Evolutionary conservation across 352 stramenopile genomes (phyloP), one percentile per base, ranked within the genome.

Genomic region (Globisporangium ultimum): DNA sequence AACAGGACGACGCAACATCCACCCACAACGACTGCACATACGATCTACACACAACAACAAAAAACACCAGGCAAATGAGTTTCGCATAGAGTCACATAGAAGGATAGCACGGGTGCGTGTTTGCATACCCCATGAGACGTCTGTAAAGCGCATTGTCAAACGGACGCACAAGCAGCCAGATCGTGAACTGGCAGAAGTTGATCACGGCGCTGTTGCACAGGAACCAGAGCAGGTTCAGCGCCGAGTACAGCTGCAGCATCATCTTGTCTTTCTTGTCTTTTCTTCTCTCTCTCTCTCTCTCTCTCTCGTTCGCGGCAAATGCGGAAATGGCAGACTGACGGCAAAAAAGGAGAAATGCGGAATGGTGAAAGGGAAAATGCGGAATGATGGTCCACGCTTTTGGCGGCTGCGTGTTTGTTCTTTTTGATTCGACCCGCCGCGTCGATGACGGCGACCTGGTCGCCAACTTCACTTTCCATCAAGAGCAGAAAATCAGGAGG

Each of bases 71-170:
- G 36, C 48, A 53, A 49, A 46, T 52, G 43, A 64, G 40, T 2
- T 41, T 38, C 58, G 36, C 34, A 55, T 18, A 36, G 28, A 10
- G 5, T 0, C 28, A 5, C 28, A 36, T 36, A 6, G 7, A 36
- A 1, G 5, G 24, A 36, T 36, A 36, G 28, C 28, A 10, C 8
- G 1, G 2, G 8, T 36, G 28, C 8, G 15, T 53, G 12, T 9
- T 36, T 10, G 36, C 60, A 36, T 55, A 90, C 80, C 73, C 77
- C 82, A 94, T 94, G 42, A 86, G 59, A 3, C 67, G 76, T 9
- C 91, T 75, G 66, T 97, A 97, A 46, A 92, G 74, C 43, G 73
- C 52, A 49, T 78, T 75, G 56, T 91, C 90, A 64, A 97, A 93
- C 42, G 88, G 86, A 7, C 87, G 76, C 45, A 97, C 73, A 38